Percentiles rank a stretch among this genome's conserved stretches.
Conservation (phyloP, 2,329 filamentous ascomycete species). For the Monilinia aucupariae region DNA sequence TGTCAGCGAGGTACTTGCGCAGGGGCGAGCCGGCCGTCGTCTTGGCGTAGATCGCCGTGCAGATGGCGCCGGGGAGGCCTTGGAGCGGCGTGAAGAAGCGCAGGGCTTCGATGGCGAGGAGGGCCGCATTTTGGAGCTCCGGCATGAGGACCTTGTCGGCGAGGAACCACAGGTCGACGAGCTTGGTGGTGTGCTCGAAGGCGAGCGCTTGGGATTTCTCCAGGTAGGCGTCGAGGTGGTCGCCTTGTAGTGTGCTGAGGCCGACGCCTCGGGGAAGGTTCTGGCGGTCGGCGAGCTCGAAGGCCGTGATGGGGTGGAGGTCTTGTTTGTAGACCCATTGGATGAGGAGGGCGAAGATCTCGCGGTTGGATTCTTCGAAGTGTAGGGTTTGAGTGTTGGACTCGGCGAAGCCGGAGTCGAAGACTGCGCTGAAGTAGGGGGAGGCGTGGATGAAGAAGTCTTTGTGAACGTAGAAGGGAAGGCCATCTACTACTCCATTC, state of each 20-base stretch:
- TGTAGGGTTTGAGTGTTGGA: constrained; percentile 1
- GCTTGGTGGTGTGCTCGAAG: neutral
- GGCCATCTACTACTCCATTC: neutral
- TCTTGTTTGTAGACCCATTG: neutral
- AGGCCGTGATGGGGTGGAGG: neutral
- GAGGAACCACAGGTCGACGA: constrained; percentile 6
- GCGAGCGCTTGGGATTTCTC: neutral
- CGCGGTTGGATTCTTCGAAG: neutral
- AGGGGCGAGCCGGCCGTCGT: neutral
- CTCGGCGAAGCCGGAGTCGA: constrained; percentile 12
- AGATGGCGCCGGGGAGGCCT: neutral
- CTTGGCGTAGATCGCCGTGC: neutral
- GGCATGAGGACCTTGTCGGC: constrained; percentile 3
- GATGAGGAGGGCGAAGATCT: neutral
- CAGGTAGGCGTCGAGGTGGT: neutral
- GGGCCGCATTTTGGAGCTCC: neutral
- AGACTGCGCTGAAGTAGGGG: constrained; percentile 12
- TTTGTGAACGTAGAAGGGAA: constrained; percentile 5
- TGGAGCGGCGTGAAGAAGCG: neutral
- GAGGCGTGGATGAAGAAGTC: constrained; percentile 6
- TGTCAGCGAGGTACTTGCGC: neutral
- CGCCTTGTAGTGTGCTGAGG: neutral
- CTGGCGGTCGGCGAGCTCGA: neutral
- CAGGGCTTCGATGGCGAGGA: neutral
- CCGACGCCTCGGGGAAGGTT: neutral